These are phyloP conservation scores for Dioscorea alata DNA, from an alignment of 106 monocot genomes.

Conservation along the genomic window DNA sequence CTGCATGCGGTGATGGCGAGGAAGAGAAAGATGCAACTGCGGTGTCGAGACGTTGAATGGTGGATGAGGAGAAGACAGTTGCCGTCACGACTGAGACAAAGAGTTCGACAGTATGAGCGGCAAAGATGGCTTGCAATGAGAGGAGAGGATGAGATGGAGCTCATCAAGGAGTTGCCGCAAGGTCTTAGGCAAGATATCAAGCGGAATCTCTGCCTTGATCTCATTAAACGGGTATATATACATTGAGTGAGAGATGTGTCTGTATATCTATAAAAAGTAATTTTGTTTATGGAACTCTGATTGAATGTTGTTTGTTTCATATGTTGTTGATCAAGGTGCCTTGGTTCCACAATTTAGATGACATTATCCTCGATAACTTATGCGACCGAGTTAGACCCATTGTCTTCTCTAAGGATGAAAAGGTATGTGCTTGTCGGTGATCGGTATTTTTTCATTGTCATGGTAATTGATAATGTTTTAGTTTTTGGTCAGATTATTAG, in stretches of 20 bases:
- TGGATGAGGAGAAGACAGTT: slow-evolving; percentile 93
- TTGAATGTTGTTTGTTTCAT: neutral
- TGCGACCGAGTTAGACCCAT: slow-evolving; percentile 69
- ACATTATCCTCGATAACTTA: slow-evolving; percentile 86
- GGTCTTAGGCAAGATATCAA: slow-evolving; percentile 80
- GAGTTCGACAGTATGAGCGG: slow-evolving; percentile 74
- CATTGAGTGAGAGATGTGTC: no score
- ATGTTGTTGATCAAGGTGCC: slow-evolving; percentile 58
- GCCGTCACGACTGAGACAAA: slow-evolving; percentile 56
- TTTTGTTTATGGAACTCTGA: neutral
- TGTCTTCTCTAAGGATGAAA: slow-evolving; percentile 79
- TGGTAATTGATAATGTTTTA: neutral
- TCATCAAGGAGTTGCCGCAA: slow-evolving; percentile 65
- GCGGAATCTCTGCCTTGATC: slow-evolving; percentile 74
- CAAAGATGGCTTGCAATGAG: slow-evolving; percentile 71
- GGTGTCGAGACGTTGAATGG: slow-evolving; percentile 89
- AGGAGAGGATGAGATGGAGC: slow-evolving; percentile 84
- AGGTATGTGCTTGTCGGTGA: slow-evolving; percentile 32
- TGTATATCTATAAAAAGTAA: neutral
- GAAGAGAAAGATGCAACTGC: slow-evolving; percentile 72
- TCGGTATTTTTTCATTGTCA: neutral
- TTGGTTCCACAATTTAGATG: slow-evolving; percentile 75
- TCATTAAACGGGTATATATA: slow-evolving; percentile 54
- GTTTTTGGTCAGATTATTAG: slow-evolving; percentile 50
- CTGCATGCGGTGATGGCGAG: slow-evolving; percentile 77